Evolutionary conservation across 2,329 filamentous ascomycete genomes (phyloP), one percentile per base, ranked within the genome.

Genomic region (Fusarium buharicum): DNA sequence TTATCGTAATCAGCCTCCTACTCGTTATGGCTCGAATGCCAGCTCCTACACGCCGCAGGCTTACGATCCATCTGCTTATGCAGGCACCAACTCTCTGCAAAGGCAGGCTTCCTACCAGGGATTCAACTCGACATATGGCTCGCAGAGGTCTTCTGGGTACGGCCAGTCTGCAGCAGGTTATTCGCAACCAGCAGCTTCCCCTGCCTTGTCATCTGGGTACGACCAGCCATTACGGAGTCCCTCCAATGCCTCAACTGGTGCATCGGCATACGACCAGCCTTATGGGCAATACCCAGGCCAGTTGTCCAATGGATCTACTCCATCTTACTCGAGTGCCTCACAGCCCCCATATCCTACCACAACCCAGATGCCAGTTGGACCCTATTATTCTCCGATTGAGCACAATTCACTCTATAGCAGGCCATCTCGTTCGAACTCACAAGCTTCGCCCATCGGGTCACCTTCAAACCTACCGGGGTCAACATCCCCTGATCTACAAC

Each of bases 11-110:
- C 78, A 77, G 41, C 55, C 60, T 76, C 78, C 64, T 74, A 81
- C 58, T 66, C 74, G 61, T 70, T 78, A 52, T 65, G 76, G 60
- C 70, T 76, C 66, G 66, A 77, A 68, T 71, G 76, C 68, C 50
- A 70, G 74, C 72, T 55, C 77, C 72, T 86, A 84, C 69, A 78
- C 81, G 20, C 83, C 83, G 31, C 79, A 80, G 56, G 75, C 82
- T 31, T 87, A 87, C 72, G 86, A 87, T 67, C 85, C 85, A 22
- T 84, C 84, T 37, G 84, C 84, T 44, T 87, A 87, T 74, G 83
- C 83, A 49, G 77, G 73, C 62, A 76, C 81, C 22, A 73, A 72
- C 24, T 69, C 73, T 13, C 81, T 82, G 11, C 84, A 86, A 65
- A 78, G 84, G 38, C 81, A 82, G 50, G 73, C 80, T 40, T 82